These are phyloP conservation scores for Aspergillus wentii DNA, from an alignment of 495 filamentous ascomycete species.

Conservation along the genomic window DNA sequence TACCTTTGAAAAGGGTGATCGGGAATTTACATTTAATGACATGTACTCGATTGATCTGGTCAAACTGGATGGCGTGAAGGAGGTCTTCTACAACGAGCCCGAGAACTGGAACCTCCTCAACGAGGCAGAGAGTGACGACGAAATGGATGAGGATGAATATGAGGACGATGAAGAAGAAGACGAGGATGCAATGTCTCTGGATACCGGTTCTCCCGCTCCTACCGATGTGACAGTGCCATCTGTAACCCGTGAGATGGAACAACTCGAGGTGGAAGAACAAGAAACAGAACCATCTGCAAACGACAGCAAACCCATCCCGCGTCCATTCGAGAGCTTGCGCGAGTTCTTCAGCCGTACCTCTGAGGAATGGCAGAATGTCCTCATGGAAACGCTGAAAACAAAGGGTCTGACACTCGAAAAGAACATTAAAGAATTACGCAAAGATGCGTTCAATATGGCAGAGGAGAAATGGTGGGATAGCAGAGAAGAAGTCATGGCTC, in stretches of 20 bases:
- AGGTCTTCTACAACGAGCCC: constrained; percentile 77
- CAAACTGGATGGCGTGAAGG: constrained; percentile 86
- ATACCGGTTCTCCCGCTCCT: constrained; percentile 28
- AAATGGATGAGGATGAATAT: constrained; percentile 64
- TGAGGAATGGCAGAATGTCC: constrained; percentile 79
- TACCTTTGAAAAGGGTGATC: constrained; percentile 89
- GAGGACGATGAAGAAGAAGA: constrained; percentile 60
- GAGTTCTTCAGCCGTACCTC: constrained; percentile 91
- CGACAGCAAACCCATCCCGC: constrained; percentile 47
- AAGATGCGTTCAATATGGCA: constrained; percentile 78
- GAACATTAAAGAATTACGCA: constrained; percentile 84
- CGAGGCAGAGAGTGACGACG: constrained; percentile 63
- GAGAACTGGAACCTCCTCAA: constrained; percentile 79
- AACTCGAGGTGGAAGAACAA: constrained; percentile 53
- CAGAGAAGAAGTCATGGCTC: constrained; percentile 83
- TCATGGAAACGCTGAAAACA: constrained; percentile 63
- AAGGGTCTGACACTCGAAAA: constrained; percentile 50
- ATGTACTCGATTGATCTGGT: constrained; percentile 87
- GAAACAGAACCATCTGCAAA: constrained; percentile 41
- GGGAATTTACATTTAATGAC: constrained; percentile 92
- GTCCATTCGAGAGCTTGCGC: constrained; percentile 86
- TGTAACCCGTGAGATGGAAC: constrained; percentile 55
- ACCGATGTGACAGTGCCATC: constrained; percentile 34
- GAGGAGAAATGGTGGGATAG: constrained; percentile 99
- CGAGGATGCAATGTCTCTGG: constrained; percentile 37